Conservation (phyloP, 2,329 filamentous ascomycete genomes). For the Talaromyces sp. region DNA sequence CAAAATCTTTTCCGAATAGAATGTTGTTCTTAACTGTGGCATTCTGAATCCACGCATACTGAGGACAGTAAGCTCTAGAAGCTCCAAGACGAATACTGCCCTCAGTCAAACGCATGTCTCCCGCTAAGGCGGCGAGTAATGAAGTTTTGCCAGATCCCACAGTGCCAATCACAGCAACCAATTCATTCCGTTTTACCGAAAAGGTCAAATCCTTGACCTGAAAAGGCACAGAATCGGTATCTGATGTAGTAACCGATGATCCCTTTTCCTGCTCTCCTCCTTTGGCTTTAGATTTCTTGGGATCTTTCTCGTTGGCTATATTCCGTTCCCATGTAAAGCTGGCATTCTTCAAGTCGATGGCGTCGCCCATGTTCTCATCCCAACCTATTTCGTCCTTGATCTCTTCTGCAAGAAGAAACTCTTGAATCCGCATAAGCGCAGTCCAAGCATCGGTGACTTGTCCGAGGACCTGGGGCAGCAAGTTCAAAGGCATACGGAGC, state of each 20-base stretch:
- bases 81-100: slow-evolving; percentile 88
- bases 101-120: slow-evolving; percentile 71
- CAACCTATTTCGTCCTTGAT: slow-evolving; percentile 63
- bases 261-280: slow-evolving; percentile 15
- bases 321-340: slow-evolving; percentile 79
- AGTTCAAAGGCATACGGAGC: slow-evolving; percentile 80
- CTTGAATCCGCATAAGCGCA: slow-evolving; percentile 77
- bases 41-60: slow-evolving; percentile 98
- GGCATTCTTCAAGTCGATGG: slow-evolving; percentile 64
- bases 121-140: slow-evolving; percentile 78
- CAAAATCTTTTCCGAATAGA: slow-evolving; percentile 73
- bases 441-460: slow-evolving; percentile 86
- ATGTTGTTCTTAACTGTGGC: slow-evolving; percentile 84
- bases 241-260: slow-evolving; percentile 12
- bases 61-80: slow-evolving; percentile 82
- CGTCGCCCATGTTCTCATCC: slow-evolving; percentile 48
- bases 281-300: slow-evolving; percentile 2
- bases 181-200: slow-evolving; percentile 31
- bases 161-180: slow-evolving; percentile 58
- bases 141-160: slow-evolving; percentile 83
- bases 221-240: slow-evolving; percentile 30
- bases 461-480: slow-evolving; percentile 81
- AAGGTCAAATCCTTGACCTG: slow-evolving; percentile 34
- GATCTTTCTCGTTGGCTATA: slow-evolving; percentile 14
- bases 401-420: slow-evolving; percentile 84